A percentile compares a stretch with the other conserved stretches of the same genome.
phyloP scores from a whole-genome alignment of 768 basidiomycete genomes.

The Cantharellus anzutake region DNA sequence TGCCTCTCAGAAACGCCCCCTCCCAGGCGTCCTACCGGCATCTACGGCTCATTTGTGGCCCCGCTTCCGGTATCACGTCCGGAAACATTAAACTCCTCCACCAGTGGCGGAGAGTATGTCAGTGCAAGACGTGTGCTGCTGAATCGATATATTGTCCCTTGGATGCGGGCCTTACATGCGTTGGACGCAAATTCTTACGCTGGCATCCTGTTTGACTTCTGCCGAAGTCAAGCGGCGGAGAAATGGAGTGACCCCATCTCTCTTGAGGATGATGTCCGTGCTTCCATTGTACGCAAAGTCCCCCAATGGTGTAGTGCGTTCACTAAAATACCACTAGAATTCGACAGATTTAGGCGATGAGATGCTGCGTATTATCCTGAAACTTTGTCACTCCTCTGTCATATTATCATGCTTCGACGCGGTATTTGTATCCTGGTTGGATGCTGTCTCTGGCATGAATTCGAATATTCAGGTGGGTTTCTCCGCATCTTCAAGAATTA shows the following conservation, averaged over 20 bases:
- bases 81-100: conserved; percentile 6
- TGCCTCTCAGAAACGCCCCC: conserved; percentile 31
- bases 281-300: too few species aligned
- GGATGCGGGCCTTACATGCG: conserved; percentile 52
- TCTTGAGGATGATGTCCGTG: too few species aligned
- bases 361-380: conserved; percentile 32
- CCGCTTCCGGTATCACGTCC: conserved; percentile 6
- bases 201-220: conserved; percentile 30
- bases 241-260: too few species aligned
- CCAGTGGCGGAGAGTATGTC: conserved; percentile 45
- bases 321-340: too few species aligned
- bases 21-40: conserved; percentile 42
- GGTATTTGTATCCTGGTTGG: conserved; percentile 41
- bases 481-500: background rate
- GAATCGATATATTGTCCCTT: conserved; percentile 37
- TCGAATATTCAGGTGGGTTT: background rate
- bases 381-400: conserved; percentile 32
- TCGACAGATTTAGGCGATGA: conserved; percentile 19
- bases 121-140: conserved; percentile 35
- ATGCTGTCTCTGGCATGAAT: conserved; percentile 20
- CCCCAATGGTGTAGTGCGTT: too few species aligned
- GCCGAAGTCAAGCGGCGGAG: background rate
- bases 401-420: conserved; percentile 39
- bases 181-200: conserved; percentile 37
- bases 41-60: conserved; percentile 28